Evolutionary conservation across 140 eudicot species (phyloP), one percentile per base, ranked within the genome.

Genomic region (Ambrosia hybrid): DNA sequence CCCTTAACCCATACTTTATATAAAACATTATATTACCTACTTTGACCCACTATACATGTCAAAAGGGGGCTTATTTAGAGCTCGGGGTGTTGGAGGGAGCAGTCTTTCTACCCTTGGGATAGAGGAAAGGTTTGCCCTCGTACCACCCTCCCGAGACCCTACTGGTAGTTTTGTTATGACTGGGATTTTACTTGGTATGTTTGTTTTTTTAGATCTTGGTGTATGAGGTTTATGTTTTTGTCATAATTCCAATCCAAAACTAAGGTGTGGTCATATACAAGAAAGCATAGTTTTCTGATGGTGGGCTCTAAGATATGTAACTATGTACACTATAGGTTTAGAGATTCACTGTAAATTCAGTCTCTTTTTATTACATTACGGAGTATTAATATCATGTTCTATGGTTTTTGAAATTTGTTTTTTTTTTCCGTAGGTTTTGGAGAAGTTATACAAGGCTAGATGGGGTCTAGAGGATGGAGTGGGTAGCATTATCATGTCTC

Each of bases 401-500:
- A 15, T 68, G 65, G 13, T 68, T 46, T n/a, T 6, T 63, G 13
- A 34, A 45, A 61, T 3, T 17, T 39, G 41, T 6, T 4, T 4
- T 48, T 48, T 65, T 75, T 70, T 21, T 21, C 1, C 26, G 13
- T 76, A 94, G 99, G 87, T 94, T 66, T 63, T 94, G 60, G 99
- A 94, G 77, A 90, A 88, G 81, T 73, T 94, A 45, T 84, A 84
- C 73, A 85, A 77, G 72, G 83, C 80, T 69, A 86, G 97, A 78
- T 94, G 99, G 99, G 97, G 97, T 70, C 82, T 88, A 51, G 95
- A 94, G 81, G 99, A 90, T 83, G 99, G 99, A n/a, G 97, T 94
- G 52, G 99, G 99, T 33, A 76, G 95, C 83, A 90, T 94, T 61
- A 94, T 94, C 57, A 75, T 94, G 81, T 94, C 99, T 73, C 99